Percentiles rank a stretch among this genome's conserved stretches.
Conservation (phyloP, 1,284 basidiomycete species). For the Ustilago esculenta region DNA sequence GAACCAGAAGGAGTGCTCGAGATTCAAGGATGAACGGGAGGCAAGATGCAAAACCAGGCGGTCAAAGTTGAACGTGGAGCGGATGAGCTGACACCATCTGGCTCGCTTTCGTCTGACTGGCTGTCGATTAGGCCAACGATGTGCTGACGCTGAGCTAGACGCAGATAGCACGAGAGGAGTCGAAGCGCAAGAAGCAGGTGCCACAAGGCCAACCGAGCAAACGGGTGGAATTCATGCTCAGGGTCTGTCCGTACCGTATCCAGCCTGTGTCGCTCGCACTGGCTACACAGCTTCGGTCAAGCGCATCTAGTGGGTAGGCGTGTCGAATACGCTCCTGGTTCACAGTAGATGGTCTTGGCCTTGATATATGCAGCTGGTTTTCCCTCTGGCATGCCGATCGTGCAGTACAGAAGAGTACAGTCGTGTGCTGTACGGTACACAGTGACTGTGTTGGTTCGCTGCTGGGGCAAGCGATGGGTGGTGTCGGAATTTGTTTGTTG, state of each 20-base stretch:
- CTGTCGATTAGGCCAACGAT: too few species aligned
- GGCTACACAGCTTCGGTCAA: too few species aligned
- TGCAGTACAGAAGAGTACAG: neutral
- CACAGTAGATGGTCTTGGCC: too few species aligned
- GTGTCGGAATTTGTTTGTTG: conserved; percentile 13
- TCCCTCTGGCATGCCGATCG: too few species aligned
- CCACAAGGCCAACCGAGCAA: neutral
- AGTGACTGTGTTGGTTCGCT: neutral
- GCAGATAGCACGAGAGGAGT: neutral
- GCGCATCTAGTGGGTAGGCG: neutral
- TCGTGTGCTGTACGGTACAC: too few species aligned
- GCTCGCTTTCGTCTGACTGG: too few species aligned
- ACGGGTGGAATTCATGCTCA: conserved; percentile 2
- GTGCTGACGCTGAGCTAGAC: neutral
- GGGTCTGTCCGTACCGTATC: neutral
- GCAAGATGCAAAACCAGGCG: too few species aligned
- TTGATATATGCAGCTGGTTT: too few species aligned
- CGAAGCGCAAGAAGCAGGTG: conserved; percentile 1
- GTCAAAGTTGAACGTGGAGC: too few species aligned
- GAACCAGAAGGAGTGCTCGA: too few species aligned
- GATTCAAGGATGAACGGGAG: too few species aligned
- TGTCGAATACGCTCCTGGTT: neutral
- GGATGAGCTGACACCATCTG: conserved; percentile 1
- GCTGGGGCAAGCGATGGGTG: conserved; percentile 5
- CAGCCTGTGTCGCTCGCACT: too few species aligned